Evolutionary conservation across 345 rosid genomes (phyloP).

Genomic region (Cochlearia excelsa): DNA sequence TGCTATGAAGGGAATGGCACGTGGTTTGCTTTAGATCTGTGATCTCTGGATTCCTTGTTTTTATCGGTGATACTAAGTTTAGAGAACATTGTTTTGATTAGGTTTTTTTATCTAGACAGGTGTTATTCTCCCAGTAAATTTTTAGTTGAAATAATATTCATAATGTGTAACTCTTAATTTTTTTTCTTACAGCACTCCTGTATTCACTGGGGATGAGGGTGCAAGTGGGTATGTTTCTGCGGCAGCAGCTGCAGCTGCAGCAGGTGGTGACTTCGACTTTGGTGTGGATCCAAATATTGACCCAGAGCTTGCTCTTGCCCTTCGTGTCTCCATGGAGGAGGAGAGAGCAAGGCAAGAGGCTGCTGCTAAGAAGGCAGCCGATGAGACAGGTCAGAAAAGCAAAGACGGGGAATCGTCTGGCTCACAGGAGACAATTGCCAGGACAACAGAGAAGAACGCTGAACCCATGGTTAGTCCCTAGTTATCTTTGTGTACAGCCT

Average conservation of each 20-base stretch:
- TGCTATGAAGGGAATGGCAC: background rate
- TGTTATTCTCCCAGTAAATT: background rate
- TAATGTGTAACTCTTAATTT: background rate
- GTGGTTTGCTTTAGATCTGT: constrained; percentile 3
- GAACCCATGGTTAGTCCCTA: constrained; percentile 49
- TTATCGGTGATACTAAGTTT: background rate
- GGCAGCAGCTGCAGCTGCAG: constrained; percentile 69
- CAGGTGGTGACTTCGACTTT: constrained; percentile 59
- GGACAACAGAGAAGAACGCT: constrained; percentile 41
- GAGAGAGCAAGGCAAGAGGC: constrained; percentile 94
- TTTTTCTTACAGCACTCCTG: constrained; percentile 51
- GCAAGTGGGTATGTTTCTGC: constrained; percentile 69
- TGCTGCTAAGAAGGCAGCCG: constrained; percentile 70
- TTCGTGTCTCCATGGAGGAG: constrained; percentile 82
- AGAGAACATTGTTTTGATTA: background rate
- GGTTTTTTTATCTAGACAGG: constrained; percentile 1
- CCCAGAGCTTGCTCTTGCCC: constrained; percentile 82
- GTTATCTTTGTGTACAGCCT: background rate
- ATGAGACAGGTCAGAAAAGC: constrained; percentile 52
- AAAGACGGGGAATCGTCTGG: constrained; percentile 53
- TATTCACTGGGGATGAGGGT: constrained; percentile 71
- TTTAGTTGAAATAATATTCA: background rate
- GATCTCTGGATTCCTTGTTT: background rate
- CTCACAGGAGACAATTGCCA: constrained; percentile 48
- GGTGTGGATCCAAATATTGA: constrained; percentile 79